Percentiles rank a stretch among this genome's conserved stretches.
Evolutionary conservation across 805 yeast species (phyloP).

Genomic region (Saccharomycopsis fermentans): DNA sequence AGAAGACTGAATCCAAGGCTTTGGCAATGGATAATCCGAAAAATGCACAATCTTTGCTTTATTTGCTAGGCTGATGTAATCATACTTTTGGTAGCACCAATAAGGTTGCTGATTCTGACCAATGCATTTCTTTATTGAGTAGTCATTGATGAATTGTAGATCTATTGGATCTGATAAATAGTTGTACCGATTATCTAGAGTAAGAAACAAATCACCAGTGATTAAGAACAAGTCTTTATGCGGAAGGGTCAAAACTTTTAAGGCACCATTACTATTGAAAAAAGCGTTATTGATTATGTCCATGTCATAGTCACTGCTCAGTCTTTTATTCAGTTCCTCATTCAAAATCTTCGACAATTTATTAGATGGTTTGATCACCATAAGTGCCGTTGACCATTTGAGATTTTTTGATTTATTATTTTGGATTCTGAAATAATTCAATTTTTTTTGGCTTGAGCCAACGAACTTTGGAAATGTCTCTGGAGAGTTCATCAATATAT

Average conservation of each 20-base stretch:
- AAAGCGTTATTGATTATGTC: slow-evolving; percentile 32
- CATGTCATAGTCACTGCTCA: slow-evolving; percentile 41
- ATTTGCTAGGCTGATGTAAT: slow-evolving; percentile 21
- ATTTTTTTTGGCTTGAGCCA: not conserved
- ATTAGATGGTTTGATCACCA: slow-evolving; percentile 47
- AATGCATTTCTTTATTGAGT: slow-evolving; percentile 16
- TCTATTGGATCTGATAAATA: slow-evolving; percentile 36
- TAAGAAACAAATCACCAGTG: slow-evolving; percentile 33
- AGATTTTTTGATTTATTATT: slow-evolving; percentile 1
- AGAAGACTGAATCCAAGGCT: slow-evolving; percentile 42
- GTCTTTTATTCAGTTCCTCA: slow-evolving; percentile 23
- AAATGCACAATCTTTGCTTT: slow-evolving; percentile 43
- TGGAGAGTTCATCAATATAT: slow-evolving; percentile 8
- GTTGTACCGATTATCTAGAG: slow-evolving; percentile 26
- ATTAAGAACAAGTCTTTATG: slow-evolving; percentile 41
- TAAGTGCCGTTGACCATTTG: slow-evolving; percentile 26
- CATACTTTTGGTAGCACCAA: slow-evolving; percentile 21
- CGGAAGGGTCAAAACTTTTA: slow-evolving; percentile 33
- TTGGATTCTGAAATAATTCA: slow-evolving; percentile 11
- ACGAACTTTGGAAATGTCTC: slow-evolving; percentile 5
- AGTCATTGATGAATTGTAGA: slow-evolving; percentile 22
- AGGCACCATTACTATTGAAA: not conserved
- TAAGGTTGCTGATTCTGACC: slow-evolving; percentile 14
- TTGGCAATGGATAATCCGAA: slow-evolving; percentile 56
- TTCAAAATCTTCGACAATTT: slow-evolving; percentile 22